These are phyloP conservation scores for Protomyces lactucae-debilis DNA, from an alignment of 1,139 yeast species.

Conservation along the genomic window DNA sequence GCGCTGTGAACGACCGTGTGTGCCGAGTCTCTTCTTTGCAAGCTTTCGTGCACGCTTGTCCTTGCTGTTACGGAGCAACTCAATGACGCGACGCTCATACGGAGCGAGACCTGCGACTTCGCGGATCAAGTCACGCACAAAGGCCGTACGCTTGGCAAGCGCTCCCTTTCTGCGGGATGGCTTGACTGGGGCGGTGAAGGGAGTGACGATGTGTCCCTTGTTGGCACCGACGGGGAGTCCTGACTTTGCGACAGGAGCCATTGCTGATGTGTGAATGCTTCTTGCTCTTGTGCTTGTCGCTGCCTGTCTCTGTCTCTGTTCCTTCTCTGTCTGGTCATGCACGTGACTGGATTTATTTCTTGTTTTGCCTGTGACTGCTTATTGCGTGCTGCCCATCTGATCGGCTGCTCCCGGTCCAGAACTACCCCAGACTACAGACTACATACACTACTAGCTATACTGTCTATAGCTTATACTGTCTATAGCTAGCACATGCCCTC, in stretches of 20 bases:
- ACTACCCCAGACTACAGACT: neutral
- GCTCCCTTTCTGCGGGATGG: constrained; percentile 97
- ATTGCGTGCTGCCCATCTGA: neutral
- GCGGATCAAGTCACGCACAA: constrained; percentile 91
- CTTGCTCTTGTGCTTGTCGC: neutral
- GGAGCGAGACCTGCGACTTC: constrained; percentile 99
- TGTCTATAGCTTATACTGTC: too few species aligned
- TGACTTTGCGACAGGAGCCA: constrained; percentile 3
- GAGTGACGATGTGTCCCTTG: constrained; percentile 62
- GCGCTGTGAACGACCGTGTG: constrained; percentile 99
- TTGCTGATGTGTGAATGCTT: neutral
- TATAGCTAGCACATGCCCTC: neutral
- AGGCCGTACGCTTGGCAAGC: constrained; percentile 88
- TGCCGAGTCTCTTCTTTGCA: constrained; percentile 99
- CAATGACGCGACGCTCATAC: constrained; percentile 99
- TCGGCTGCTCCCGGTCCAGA: neutral
- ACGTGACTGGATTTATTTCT: neutral
- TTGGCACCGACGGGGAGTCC: constrained; percentile 7
- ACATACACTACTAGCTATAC: too few species aligned
- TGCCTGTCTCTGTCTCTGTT: too few species aligned
- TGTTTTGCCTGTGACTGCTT: neutral
- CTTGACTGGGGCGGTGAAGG: constrained; percentile 90
- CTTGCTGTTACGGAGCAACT: constrained; percentile 99
- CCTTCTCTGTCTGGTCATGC: neutral
- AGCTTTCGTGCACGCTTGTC: constrained; percentile 99